These are phyloP conservation scores for Botryobasidium botryosum DNA, from an alignment of 768 basidiomycete genomes.

Conservation along the genomic window DNA sequence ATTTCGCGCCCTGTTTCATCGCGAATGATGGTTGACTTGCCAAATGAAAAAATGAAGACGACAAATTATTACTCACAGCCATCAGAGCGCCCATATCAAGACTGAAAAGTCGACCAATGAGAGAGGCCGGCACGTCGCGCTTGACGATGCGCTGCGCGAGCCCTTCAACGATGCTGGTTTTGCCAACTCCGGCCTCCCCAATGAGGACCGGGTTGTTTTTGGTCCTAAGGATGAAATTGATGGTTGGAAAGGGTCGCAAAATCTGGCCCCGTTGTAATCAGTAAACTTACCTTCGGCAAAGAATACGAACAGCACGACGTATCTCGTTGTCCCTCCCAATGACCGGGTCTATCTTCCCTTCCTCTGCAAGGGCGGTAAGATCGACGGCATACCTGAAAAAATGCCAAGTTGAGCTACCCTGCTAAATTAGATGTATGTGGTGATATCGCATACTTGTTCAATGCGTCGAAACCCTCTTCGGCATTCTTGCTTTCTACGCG, in stretches of 20 bases:
- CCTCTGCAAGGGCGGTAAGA: constrained; percentile 70
- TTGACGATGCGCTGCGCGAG: constrained; percentile 91
- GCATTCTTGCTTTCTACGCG: constrained; percentile 74
- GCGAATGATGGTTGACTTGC: no score
- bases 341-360: constrained; percentile 90
- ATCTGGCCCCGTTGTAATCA: no score
- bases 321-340: constrained; percentile 91
- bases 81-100: constrained; percentile 93
- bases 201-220: constrained; percentile 98
- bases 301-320: constrained; percentile 63
- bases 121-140: constrained; percentile 66
- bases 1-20: no score
- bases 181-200: constrained; percentile 90
- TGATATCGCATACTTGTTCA: constrained; percentile 38
- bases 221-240: constrained; percentile 34
- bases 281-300: no score
- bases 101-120: constrained; percentile 62
- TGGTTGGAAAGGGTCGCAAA: constrained; percentile 11
- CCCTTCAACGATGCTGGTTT: constrained; percentile 89
- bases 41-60: no score
- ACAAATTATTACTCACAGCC: no score
- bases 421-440: not conserved
- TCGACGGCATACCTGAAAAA: constrained; percentile 47
- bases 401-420: not conserved
- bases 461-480: constrained; percentile 84